Evolutionary conservation across 2,329 filamentous ascomycete species (phyloP), one percentile per base, ranked within the genome.

Genomic region (Amesomyces nigricolor): DNA sequence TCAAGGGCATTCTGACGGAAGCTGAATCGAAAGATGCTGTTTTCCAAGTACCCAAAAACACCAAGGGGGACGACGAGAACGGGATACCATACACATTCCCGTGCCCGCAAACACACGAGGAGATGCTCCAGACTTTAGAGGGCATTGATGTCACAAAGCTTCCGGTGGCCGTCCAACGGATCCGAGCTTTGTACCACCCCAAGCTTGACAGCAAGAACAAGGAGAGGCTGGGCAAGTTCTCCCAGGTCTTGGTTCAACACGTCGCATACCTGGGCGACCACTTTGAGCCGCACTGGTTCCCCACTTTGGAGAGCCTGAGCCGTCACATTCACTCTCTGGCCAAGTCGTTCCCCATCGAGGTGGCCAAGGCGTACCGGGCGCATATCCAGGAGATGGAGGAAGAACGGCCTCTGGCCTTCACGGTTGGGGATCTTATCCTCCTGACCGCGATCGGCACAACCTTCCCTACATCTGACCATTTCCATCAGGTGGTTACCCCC

Each of bases 401-500:
- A 32, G 65, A 69, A 32, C 74, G 82, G 37, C 74, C 79, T 4
- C 69, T 84, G 37, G 70, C 73, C 7, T 82, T 77, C 64, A 80
- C 70, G 65, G 79, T 68, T 63, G 89, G 89, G 16, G 91, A 99
- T 65, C 73, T 99, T 17, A 73, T 91, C 19, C 73, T 95, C n/a
- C 74, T 99, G 37, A 91, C 89, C 0, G 91, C 89, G 0, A 82
- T 96, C 57, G 84, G 86, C 40, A 85, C 84, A 2, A 88, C 95
- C 51, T 99, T 95, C 66, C 91, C 94, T 4, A 96, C 94, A 0
- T 96, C 91, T 0, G 94, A 99, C 71, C 91, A 97, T 72, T 99
- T 97, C 71, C 94, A 99, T 66, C 87, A 94, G 64, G 89, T 97
- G 37, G 87, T 90, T 40, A 99, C 94, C 1, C 94, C 94, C 2